Percentiles rank a stretch among this genome's conserved stretches.
Evolutionary conservation across 176 grass and related monocot species (phyloP).

Genomic region (Hyparrhenia diplandra): DNA sequence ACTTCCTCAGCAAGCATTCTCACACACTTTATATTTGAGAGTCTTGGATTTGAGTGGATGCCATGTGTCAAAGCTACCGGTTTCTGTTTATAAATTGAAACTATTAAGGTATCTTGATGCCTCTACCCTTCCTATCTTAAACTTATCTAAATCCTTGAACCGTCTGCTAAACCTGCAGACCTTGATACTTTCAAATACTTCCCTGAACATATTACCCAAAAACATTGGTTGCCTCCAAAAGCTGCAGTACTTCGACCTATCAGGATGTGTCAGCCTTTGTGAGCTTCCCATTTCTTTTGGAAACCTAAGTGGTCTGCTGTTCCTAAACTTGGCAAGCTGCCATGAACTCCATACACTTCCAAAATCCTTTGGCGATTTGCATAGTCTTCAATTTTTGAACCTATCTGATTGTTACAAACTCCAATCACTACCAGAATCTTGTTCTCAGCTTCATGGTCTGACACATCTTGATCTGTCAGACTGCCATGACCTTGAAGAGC

Average conservation of each 20-base stretch:
- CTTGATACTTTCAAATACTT: constrained; percentile 32
- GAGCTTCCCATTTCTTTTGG: no score
- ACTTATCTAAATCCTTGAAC: constrained; percentile 30
- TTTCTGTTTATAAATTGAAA: constrained; percentile 33
- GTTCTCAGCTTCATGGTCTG: no score
- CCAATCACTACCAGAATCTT: no score
- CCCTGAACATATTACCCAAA: constrained; percentile 5
- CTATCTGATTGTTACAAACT: no score
- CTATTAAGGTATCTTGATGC: constrained; percentile 40
- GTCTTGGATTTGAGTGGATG: constrained; percentile 44
- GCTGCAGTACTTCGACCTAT: constrained; percentile 30
- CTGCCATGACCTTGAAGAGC: no score
- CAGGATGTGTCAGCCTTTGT: background rate
- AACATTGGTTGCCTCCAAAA: constrained; percentile 29
- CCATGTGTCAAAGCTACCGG: constrained; percentile 15
- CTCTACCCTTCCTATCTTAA: constrained; percentile 12
- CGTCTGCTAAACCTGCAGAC: constrained; percentile 16
- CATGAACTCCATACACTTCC: no score
- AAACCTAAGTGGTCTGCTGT: no score
- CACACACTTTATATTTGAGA: constrained; percentile 16
- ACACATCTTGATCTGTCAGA: no score
- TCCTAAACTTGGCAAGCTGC: no score
- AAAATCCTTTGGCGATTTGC: no score
- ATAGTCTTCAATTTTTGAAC: no score
- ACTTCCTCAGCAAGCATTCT: background rate